These are phyloP conservation scores for Heritiera littoralis DNA, from an alignment of 345 rosid species.

Conservation along the genomic window DNA sequence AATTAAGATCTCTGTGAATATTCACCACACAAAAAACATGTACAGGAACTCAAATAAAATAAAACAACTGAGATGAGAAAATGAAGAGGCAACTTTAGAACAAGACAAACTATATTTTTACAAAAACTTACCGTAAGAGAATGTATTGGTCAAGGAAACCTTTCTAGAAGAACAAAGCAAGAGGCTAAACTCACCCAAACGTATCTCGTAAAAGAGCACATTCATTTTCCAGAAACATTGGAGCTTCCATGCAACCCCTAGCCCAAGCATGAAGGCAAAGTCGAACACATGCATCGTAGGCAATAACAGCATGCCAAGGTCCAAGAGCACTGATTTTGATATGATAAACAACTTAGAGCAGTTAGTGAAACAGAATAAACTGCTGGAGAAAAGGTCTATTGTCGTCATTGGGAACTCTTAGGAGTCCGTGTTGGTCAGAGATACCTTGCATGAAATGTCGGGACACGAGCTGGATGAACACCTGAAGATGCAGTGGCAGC, in stretches of 20 bases:
- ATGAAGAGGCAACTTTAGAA: background rate
- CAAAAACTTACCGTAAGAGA: background rate
- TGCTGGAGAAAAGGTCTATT: slow-evolving; percentile 3
- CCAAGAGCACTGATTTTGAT: slow-evolving; percentile 70
- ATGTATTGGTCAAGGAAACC: background rate
- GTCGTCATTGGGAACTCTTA: slow-evolving; percentile 4
- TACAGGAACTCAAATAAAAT: background rate
- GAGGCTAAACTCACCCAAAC: slow-evolving; percentile 64
- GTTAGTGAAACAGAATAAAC: slow-evolving; percentile 19
- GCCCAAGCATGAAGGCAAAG: slow-evolving; percentile 99
- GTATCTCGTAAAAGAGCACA: slow-evolving; percentile 83
- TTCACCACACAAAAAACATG: background rate
- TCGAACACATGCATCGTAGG: slow-evolving; percentile 96
- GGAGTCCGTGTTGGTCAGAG: background rate
- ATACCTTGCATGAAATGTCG: slow-evolving; percentile 94
- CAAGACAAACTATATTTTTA: background rate
- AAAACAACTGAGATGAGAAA: background rate
- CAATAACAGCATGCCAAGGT: slow-evolving; percentile 95
- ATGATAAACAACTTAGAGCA: slow-evolving; percentile 14
- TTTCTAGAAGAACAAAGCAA: slow-evolving; percentile 18
- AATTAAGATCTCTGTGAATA: background rate
- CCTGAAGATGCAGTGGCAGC: slow-evolving; percentile 50
- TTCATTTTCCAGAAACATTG: slow-evolving; percentile 89
- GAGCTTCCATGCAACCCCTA: slow-evolving; percentile 97
- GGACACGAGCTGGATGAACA: slow-evolving; percentile 69